These are phyloP conservation scores for Carex kokanica DNA, from an alignment of 176 grass and related monocot species.

Conservation along the genomic window DNA sequence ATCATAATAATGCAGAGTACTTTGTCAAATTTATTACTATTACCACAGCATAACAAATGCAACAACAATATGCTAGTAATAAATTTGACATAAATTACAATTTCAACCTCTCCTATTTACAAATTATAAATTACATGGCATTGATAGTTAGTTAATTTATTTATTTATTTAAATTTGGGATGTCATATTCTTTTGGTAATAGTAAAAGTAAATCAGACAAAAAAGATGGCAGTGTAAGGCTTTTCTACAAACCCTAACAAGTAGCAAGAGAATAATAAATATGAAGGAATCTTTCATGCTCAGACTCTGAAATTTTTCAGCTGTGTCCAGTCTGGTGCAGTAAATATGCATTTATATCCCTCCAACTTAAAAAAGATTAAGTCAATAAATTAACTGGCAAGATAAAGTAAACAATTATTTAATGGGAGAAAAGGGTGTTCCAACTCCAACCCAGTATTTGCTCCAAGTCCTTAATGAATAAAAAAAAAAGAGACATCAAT, in stretches of 20 bases:
- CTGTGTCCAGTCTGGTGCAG: slow-evolving; percentile 8
- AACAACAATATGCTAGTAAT: not conserved
- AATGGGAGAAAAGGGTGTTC: not conserved
- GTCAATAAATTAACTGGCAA: not conserved
- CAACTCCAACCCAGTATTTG: not conserved
- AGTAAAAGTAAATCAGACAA: not conserved
- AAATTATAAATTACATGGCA: not conserved
- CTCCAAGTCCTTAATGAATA: not conserved
- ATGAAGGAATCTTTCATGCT: slow-evolving; percentile 26
- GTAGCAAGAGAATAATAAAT: slow-evolving; percentile 27
- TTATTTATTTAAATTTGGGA: not conserved
- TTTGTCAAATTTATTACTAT: not conserved
- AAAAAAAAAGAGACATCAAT: not conserved
- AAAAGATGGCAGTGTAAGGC: slow-evolving; percentile 18
- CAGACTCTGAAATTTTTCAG: slow-evolving; percentile 14
- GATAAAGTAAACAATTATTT: not conserved
- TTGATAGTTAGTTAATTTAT: not conserved
- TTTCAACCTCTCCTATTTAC: not conserved
- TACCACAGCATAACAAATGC: not conserved
- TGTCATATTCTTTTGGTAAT: too few relatives aligned
- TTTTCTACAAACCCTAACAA: not conserved
- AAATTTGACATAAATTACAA: not conserved
- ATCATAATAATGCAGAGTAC: not conserved
- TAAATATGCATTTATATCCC: slow-evolving; percentile 18
- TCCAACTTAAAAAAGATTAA: not conserved